Conservation (phyloP, 2,329 filamentous ascomycete species). For the Microthyrium microscopicum region DNA sequence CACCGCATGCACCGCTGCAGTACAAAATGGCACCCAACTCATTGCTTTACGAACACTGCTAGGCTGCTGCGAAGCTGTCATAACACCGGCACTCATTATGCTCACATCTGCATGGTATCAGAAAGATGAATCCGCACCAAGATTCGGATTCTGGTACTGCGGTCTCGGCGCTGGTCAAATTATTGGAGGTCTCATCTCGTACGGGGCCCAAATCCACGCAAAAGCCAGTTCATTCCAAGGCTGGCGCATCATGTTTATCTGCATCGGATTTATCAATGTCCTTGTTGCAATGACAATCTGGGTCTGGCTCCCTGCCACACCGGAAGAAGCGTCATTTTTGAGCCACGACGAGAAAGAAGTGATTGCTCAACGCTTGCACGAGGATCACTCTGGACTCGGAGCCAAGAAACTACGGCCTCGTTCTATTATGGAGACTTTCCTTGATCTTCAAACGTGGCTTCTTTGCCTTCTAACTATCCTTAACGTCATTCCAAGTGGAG, state of each 20-base stretch:
- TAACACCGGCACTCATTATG: constrained; percentile 37
- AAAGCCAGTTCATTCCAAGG: constrained; percentile 18
- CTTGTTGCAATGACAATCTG: constrained; percentile 18
- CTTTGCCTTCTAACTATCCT: constrained; percentile 14
- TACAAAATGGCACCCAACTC: constrained; percentile 33
- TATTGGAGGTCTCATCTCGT: constrained; percentile 38
- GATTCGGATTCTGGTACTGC: constrained; percentile 48
- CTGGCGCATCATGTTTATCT: constrained; percentile 37
- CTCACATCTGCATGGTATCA: constrained; percentile 41
- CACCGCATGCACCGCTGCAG: constrained; percentile 31
- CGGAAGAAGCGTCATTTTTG: constrained; percentile 14
- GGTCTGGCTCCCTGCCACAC: constrained; percentile 16
- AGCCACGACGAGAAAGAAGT: constrained; percentile 14
- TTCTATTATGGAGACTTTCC: constrained; percentile 19
- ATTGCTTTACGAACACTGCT: constrained; percentile 33
- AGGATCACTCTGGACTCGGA: constrained; percentile 6
- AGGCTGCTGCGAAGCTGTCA: constrained; percentile 36
- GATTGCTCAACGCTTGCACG: constrained; percentile 1
- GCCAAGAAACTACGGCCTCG: neutral
- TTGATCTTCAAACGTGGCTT: constrained; percentile 23
- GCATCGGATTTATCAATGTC: constrained; percentile 27
- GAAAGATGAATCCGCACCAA: constrained; percentile 41
- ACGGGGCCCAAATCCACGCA: constrained; percentile 40
- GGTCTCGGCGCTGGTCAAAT: constrained; percentile 11
- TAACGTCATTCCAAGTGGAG: constrained; percentile 17